Conservation (phyloP, 164 flowering plant genomes). For the Brasenia schreberi region DNA sequence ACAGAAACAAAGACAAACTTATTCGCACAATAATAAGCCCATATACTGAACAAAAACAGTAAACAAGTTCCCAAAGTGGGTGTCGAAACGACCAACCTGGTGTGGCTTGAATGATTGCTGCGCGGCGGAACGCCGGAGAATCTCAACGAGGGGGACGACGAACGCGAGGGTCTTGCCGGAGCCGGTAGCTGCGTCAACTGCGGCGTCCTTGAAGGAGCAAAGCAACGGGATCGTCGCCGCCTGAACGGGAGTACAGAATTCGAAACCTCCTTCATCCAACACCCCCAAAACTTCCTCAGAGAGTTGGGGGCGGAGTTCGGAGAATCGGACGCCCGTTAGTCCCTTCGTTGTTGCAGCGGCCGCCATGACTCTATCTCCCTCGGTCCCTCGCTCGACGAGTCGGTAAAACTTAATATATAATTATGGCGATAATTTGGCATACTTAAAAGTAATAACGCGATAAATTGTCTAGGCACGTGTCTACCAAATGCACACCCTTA, state of each 20-base stretch:
- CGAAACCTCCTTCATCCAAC: constrained; percentile 35
- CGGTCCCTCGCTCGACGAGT: not conserved
- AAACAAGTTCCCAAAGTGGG: not conserved
- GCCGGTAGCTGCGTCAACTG: constrained; percentile 96
- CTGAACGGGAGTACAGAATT: constrained; percentile 90
- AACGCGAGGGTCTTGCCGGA: constrained; percentile 96
- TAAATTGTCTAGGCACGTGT: too few relatives aligned
- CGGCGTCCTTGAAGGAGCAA: constrained; percentile 73
- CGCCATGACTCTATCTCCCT: constrained; percentile 1
- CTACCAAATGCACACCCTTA: too few relatives aligned
- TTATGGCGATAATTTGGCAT: too few relatives aligned
- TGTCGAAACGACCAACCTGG: constrained; percentile 27
- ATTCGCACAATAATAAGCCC: too few relatives aligned
- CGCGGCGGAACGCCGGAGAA: constrained; percentile 46
- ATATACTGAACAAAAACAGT: too few relatives aligned
- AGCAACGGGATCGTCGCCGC: constrained; percentile 82
- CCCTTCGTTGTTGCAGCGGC: constrained; percentile 27
- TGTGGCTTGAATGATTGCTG: constrained; percentile 41
- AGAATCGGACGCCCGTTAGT: constrained; percentile 53
- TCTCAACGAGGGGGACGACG: constrained; percentile 72
- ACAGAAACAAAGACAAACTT: too few relatives aligned
- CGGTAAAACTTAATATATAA: too few relatives aligned
- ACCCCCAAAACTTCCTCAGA: constrained; percentile 61
- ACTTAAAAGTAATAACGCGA: too few relatives aligned
- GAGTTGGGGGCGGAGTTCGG: constrained; percentile 64